These are phyloP conservation scores for Parachaetomium inaequale DNA, from an alignment of 495 filamentous ascomycete genomes.

Conservation along the genomic window DNA sequence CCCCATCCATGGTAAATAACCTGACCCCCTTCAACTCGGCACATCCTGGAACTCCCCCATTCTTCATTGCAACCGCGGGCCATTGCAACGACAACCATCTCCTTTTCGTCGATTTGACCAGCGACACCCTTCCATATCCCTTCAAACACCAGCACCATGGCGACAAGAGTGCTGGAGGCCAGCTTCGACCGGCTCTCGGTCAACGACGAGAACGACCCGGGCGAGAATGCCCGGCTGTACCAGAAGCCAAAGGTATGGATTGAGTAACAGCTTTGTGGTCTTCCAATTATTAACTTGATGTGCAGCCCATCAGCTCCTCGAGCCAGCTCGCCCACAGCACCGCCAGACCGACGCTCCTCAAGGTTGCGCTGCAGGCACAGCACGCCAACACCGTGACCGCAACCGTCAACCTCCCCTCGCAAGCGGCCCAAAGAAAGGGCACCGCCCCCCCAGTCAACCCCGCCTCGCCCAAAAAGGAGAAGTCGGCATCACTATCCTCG, in stretches of 20 bases:
- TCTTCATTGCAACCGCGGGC: conserved; percentile 3
- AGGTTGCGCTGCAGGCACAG: conserved; percentile 76
- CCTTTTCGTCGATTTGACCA: background rate
- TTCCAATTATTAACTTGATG: conserved; percentile 31
- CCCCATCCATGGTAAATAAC: conserved; percentile 5
- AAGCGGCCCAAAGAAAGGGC: conserved; percentile 55
- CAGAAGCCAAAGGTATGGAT: conserved; percentile 64
- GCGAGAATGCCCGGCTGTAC: conserved; percentile 47
- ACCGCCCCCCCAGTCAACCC: conserved; percentile 18
- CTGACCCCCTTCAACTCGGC: conserved; percentile 1
- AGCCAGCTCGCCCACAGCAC: conserved; percentile 55
- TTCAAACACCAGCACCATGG: conserved; percentile 37
- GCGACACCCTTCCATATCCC: background rate
- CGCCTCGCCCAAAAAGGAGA: conserved; percentile 22
- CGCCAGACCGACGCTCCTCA: conserved; percentile 69
- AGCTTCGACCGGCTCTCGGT: conserved; percentile 80
- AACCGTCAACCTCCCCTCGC: conserved; percentile 62
- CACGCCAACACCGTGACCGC: conserved; percentile 50
- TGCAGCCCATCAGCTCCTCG: conserved; percentile 51
- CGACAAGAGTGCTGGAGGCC: conserved; percentile 59
- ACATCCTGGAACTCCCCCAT: conserved; percentile 13
- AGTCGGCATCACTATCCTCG: conserved; percentile 24
- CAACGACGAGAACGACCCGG: conserved; percentile 70
- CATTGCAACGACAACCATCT: background rate
- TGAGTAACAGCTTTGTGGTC: background rate